A percentile compares a stretch with the other conserved stretches of the same genome.
Evolutionary conservation across 139 green algal species (phyloP).

Genomic region (Nannochloris sp.): DNA sequence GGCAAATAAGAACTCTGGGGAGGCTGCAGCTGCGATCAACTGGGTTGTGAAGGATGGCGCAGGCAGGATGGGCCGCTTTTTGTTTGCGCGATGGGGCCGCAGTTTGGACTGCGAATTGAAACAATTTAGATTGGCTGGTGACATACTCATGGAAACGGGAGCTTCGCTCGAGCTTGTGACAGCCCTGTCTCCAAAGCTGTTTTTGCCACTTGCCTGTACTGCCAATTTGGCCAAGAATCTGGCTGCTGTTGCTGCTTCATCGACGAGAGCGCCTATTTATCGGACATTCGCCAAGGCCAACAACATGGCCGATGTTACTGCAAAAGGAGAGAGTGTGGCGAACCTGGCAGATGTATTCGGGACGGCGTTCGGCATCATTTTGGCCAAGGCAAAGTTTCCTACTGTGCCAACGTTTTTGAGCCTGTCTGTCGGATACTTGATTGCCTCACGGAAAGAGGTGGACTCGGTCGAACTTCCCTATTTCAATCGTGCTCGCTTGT

Average conservation of each 20-base stretch:
- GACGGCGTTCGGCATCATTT: conserved; percentile 52
- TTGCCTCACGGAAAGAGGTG: conserved; percentile 54
- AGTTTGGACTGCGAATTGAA: conserved; percentile 83
- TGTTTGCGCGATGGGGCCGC: conserved; percentile 77
- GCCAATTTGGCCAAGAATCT: conserved; percentile 79
- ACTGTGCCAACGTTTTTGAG: conserved; percentile 54
- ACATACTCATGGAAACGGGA: conserved; percentile 49
- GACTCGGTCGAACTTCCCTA: conserved; percentile 72
- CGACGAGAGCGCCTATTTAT: conserved; percentile 79
- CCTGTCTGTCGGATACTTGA: conserved; percentile 51
- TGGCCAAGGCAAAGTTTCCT: conserved; percentile 35
- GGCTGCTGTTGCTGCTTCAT: conserved; percentile 55
- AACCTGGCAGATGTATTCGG: conserved; percentile 81
- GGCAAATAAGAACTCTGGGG: conserved; percentile 29
- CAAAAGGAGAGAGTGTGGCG: conserved; percentile 70
- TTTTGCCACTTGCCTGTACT: conserved; percentile 76
- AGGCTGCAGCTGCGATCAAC: conserved; percentile 76
- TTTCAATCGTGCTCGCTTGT: conserved; percentile 67
- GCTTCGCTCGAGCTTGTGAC: conserved; percentile 72
- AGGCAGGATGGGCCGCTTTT: conserved; percentile 68
- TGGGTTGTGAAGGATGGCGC: conserved; percentile 83
- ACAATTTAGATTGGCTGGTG: conserved; percentile 70
- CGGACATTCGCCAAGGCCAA: conserved; percentile 67
- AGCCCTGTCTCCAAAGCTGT: conserved; percentile 44
- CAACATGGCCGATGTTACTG: conserved; percentile 71